Evolutionary conservation across 163 green algal genomes (phyloP), one percentile per base, ranked within the genome.

Genomic region (Chlamydomonas reinhardtii): DNA sequence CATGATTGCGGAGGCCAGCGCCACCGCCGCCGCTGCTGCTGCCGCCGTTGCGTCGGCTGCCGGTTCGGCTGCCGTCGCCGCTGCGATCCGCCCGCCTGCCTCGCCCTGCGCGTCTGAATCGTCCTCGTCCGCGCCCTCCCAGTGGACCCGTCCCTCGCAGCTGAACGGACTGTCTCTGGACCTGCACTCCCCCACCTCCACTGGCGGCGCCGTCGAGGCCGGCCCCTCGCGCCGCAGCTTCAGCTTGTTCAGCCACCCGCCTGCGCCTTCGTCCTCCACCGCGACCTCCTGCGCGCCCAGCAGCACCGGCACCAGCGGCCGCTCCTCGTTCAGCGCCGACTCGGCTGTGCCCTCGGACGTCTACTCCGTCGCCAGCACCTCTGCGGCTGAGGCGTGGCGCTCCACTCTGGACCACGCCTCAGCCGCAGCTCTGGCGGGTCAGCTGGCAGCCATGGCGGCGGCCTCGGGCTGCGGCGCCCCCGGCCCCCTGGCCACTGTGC

Each of bases 121-220:
- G 8, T 20, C 76, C 31, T n/a, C n/a, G 0, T 20, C 34, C 31
- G 71, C 34, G 20, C 27, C 72, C 27, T 65, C 73, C 22, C 73
- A 69, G 61, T 90, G 86, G 86, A 88, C 79, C n/a, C 65, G 79
- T 29, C 73, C 88, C 25, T 80, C 84, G 15, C 80, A 92, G 89
- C 89, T 92, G 14, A 76, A 92, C 62, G 89, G 89, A 59, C 77
- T 92, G 11, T 34, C 72, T 0, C 48, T 92, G 25, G 74, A 87
- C 59, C 77, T 90, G 32, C 32, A 31, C 35, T 29, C 48, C 16
- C 19, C 72, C 32, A 2, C 54, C n/a, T 19, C 54, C 52, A 16
- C 66, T 22, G 82, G 20, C 31, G 61, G 61, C 34, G 62, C 34
- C 62, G 27, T 19, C 2, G 69, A 56, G 12, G 11, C 69, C 2